Conservation (phyloP, 129 eudicot species). For the Gnaphalium uliginosum region DNA sequence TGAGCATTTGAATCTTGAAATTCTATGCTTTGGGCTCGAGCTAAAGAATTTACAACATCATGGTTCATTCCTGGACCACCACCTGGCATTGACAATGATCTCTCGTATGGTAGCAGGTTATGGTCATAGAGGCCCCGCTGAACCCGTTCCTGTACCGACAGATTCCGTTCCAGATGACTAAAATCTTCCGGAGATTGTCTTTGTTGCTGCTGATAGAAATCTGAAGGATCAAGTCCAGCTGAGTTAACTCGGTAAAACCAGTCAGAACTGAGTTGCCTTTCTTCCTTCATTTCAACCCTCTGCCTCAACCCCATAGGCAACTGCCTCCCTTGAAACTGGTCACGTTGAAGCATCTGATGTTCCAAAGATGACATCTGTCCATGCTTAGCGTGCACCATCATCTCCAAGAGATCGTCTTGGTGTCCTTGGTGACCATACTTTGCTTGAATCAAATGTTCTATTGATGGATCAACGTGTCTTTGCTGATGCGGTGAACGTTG, state of each 20-base stretch:
- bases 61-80: constrained; percentile 54
- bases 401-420: constrained; percentile 60
- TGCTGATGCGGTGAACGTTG: constrained; percentile 63
- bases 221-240: constrained; percentile 54
- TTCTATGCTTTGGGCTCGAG: constrained; percentile 53
- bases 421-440: constrained; percentile 53
- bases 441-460: constrained; percentile 76
- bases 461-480: constrained; percentile 61
- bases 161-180: constrained; percentile 57
- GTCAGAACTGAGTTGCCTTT: constrained; percentile 51
- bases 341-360: constrained; percentile 71
- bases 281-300: constrained; percentile 77
- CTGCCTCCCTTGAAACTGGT: constrained; percentile 65
- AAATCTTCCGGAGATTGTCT: constrained; percentile 57
- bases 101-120: constrained; percentile 55
- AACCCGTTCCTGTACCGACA: constrained; percentile 60
- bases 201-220: constrained; percentile 61
- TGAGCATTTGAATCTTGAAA: constrained; percentile 54
- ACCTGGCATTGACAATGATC: constrained; percentile 58
- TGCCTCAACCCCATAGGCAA: constrained; percentile 69
- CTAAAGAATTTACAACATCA: constrained; percentile 53
- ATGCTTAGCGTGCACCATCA: constrained; percentile 63
- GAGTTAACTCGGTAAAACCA: constrained; percentile 62
- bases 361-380: constrained; percentile 72
- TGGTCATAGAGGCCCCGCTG: constrained; percentile 68